phyloP scores from a whole-genome alignment of 2,329 filamentous ascomycete genomes.

The Beauveria bassiana region DNA sequence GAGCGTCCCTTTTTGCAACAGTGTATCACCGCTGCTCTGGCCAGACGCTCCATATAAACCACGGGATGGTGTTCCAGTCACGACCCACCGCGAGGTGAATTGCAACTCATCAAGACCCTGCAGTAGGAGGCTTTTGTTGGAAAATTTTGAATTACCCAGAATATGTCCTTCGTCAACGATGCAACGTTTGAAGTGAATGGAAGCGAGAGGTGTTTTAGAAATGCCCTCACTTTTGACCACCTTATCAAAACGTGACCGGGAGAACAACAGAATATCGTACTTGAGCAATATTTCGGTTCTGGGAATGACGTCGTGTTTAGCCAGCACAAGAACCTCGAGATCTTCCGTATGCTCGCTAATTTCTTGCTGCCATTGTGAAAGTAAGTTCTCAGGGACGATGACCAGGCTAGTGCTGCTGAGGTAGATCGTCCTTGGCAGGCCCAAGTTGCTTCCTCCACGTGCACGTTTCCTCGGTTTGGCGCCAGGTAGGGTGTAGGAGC shows the following conservation, averaged over 20 bases:
- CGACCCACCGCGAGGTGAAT: conserved; percentile 74
- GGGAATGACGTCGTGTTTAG: conserved; percentile 49
- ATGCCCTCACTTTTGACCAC: conserved; percentile 31
- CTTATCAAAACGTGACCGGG: conserved; percentile 63
- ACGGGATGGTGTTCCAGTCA: conserved; percentile 82
- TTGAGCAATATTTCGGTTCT: conserved; percentile 47
- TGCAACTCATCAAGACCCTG: conserved; percentile 44
- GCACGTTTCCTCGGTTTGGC: conserved; percentile 27
- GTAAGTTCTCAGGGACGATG: conserved; percentile 73
- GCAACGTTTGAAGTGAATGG: conserved; percentile 76
- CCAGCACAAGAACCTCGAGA: conserved; percentile 58
- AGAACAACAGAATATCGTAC: conserved; percentile 74
- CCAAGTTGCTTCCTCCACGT: conserved; percentile 4
- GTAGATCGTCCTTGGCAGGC: conserved; percentile 43
- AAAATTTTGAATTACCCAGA: conserved; percentile 57
- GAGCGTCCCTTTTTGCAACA: too few species aligned
- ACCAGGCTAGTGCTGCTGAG: conserved; percentile 66
- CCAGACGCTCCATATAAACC: conserved; percentile 58
- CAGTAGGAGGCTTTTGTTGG: conserved; percentile 48
- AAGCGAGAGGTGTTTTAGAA: conserved; percentile 52
- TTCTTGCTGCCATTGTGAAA: conserved; percentile 78
- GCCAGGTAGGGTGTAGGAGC: conserved; percentile 48
- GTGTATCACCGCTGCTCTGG: too few species aligned
- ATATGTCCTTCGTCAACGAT: conserved; percentile 91
- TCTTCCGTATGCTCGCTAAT: conserved; percentile 67